Conservation (phyloP, 257 asterid genomes). For the Solanum medicagineum region DNA sequence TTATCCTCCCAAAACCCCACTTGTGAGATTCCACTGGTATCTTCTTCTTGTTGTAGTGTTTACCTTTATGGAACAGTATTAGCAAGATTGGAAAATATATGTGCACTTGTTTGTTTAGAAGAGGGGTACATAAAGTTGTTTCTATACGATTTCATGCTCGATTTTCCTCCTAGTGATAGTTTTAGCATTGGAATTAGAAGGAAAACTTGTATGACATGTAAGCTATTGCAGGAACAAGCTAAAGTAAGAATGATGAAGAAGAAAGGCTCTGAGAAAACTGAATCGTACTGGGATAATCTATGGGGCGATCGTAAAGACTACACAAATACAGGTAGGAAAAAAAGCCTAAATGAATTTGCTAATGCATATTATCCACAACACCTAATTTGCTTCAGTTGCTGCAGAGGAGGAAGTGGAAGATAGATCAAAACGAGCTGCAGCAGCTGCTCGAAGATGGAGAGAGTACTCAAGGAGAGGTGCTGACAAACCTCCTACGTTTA, state of each 20-base stretch:
- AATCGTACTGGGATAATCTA: slow-evolving; percentile 57
- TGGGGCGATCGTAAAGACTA: slow-evolving; percentile 60
- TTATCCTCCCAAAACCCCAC: too few relatives aligned
- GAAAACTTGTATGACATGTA: background rate
- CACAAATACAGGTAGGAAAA: slow-evolving; percentile 27
- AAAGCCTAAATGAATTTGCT: background rate
- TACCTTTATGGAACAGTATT: background rate
- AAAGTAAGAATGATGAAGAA: slow-evolving; percentile 60
- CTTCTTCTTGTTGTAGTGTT: background rate
- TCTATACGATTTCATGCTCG: background rate
- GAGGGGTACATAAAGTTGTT: background rate
- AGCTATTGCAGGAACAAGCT: slow-evolving; percentile 56
- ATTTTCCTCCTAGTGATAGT: background rate
- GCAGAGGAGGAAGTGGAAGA: slow-evolving; percentile 72
- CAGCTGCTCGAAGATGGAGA: slow-evolving; percentile 96
- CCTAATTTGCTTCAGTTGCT: background rate
- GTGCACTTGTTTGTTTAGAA: background rate
- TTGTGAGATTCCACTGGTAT: too few relatives aligned
- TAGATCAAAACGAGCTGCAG: slow-evolving; percentile 76
- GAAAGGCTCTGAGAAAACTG: slow-evolving; percentile 51
- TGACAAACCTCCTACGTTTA: slow-evolving; percentile 79
- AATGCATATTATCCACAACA: too few relatives aligned
- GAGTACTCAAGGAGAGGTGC: slow-evolving; percentile 83
- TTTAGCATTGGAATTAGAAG: background rate
- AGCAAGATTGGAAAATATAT: background rate